Conservation (phyloP, 2,329 filamentous ascomycete species). For the Fusarium sambucinum region DNA sequence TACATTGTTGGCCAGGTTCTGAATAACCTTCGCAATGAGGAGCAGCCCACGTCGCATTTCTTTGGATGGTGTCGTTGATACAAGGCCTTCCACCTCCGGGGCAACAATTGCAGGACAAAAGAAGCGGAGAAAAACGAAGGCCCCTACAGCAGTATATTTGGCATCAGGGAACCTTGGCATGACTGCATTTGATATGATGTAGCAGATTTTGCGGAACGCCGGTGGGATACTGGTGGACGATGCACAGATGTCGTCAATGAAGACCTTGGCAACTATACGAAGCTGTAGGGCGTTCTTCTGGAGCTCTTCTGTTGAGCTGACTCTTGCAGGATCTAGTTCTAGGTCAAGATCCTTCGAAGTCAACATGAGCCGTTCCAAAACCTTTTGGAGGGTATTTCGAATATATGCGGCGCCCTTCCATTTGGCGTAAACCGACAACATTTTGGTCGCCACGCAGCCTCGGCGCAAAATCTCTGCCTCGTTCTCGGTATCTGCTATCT, state of each 20-base stretch:
- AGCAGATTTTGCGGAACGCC: slow-evolving; percentile 75
- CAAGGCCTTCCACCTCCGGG: slow-evolving; percentile 75
- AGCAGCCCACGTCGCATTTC: slow-evolving; percentile 76
- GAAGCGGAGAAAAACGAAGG: slow-evolving; percentile 78
- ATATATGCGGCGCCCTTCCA: slow-evolving; percentile 77
- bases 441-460: slow-evolving; percentile 78
- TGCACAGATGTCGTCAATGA: slow-evolving; percentile 77
- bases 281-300: slow-evolving; percentile 75
- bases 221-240: slow-evolving; percentile 71
- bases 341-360: slow-evolving; percentile 76
- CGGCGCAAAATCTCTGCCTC: slow-evolving; percentile 75
- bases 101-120: slow-evolving; percentile 80
- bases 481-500: slow-evolving; percentile 77
- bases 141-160: slow-evolving; percentile 78
- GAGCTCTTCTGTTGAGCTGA: slow-evolving; percentile 70
- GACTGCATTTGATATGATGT: slow-evolving; percentile 73
- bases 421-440: slow-evolving; percentile 77
- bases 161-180: slow-evolving; percentile 74
- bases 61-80: slow-evolving; percentile 70
- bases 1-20: slow-evolving; percentile 79
- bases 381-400: slow-evolving; percentile 73
- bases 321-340: slow-evolving; percentile 74
- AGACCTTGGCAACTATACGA: slow-evolving; percentile 75
- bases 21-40: slow-evolving; percentile 77
- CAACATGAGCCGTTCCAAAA: slow-evolving; percentile 73